Percentiles rank a stretch among this genome's conserved stretches.
These are phyloP conservation scores for Moniliella sp. DNA, from an alignment of 1,284 basidiomycete genomes.

Conservation along the genomic window DNA sequence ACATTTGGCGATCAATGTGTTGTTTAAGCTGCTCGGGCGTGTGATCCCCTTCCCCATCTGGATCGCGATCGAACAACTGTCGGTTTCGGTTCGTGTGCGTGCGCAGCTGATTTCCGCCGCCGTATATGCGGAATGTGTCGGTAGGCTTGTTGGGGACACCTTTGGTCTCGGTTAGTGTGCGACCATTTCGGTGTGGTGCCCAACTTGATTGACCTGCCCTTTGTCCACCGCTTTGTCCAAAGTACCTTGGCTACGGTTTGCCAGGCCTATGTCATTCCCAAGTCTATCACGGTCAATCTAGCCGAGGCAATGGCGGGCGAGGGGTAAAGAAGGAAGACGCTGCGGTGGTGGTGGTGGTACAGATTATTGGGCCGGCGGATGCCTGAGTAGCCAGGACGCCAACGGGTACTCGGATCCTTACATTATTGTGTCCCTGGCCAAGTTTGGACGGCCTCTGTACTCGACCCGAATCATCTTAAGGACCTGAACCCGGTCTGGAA, in stretches of 20 bases:
- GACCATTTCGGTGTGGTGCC: constrained; percentile 47
- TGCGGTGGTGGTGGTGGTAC: constrained; percentile 23
- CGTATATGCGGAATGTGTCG: constrained; percentile 46
- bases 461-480: constrained; percentile 29
- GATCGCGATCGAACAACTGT: constrained; percentile 56
- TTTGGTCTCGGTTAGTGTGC: constrained; percentile 50
- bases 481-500: constrained; percentile 44
- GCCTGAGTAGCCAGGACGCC: constrained; percentile 45
- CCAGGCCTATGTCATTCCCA: constrained; percentile 29
- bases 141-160: constrained; percentile 60
- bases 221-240: constrained; percentile 55
- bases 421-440: constrained; percentile 40
- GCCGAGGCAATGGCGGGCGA: constrained; percentile 33
- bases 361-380: constrained; percentile 35
- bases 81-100: constrained; percentile 52
- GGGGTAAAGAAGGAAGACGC: constrained; percentile 33
- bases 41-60: constrained; percentile 23
- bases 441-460: constrained; percentile 31
- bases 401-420: constrained; percentile 45
- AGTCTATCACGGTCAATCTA: constrained; percentile 45
- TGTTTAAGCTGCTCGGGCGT: constrained; percentile 36
- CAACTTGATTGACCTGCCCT: constrained; percentile 58
- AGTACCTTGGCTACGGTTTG: constrained; percentile 48
- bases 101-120: constrained; percentile 54
- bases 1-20: constrained; percentile 51